These are phyloP conservation scores for Sclerotinia nivalis DNA, from an alignment of 2,329 filamentous ascomycete genomes.

Conservation along the genomic window DNA sequence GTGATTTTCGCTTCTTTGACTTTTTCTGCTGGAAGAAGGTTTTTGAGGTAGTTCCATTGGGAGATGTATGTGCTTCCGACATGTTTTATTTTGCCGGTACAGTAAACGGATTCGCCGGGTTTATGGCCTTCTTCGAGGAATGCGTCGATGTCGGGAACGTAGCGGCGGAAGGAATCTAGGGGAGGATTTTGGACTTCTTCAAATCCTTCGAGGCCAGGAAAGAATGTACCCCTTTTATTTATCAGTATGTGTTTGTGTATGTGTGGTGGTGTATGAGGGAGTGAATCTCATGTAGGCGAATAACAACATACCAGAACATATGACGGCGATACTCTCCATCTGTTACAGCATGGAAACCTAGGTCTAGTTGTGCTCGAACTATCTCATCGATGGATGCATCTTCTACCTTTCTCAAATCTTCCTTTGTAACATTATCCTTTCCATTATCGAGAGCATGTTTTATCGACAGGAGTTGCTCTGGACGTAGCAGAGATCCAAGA, in stretches of 20 bases:
- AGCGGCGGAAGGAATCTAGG: conserved; percentile 45
- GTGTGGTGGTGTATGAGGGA: too few relatives aligned
- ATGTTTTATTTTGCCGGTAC: conserved; percentile 51
- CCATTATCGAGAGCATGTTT: conserved; percentile 53
- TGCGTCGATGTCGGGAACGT: conserved; percentile 45
- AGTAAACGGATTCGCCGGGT: conserved; percentile 49
- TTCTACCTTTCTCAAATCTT: conserved; percentile 52
- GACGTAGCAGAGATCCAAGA: conserved; percentile 61
- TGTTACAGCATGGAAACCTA: conserved; percentile 57
- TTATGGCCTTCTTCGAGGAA: conserved; percentile 49
- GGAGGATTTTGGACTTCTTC: conserved; percentile 36
- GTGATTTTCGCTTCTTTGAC: conserved; percentile 69
- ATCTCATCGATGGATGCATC: conserved; percentile 59
- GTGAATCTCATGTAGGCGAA: neutral
- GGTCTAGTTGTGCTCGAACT: conserved; percentile 58
- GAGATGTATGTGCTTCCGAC: conserved; percentile 50
- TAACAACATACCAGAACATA: conserved; percentile 36
- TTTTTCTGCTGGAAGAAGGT: conserved; percentile 57
- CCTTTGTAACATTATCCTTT: conserved; percentile 37
- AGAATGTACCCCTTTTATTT: conserved; percentile 35
- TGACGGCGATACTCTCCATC: conserved; percentile 56
- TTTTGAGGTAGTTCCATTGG: conserved; percentile 61
- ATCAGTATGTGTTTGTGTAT: too few relatives aligned
- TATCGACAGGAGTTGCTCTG: conserved; percentile 55
- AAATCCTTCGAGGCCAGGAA: conserved; percentile 37